A percentile compares a stretch with the other conserved stretches of the same genome.
phyloP scores from a whole-genome alignment of 257 asterid species.

The Nicotiana tomentosiformis region DNA sequence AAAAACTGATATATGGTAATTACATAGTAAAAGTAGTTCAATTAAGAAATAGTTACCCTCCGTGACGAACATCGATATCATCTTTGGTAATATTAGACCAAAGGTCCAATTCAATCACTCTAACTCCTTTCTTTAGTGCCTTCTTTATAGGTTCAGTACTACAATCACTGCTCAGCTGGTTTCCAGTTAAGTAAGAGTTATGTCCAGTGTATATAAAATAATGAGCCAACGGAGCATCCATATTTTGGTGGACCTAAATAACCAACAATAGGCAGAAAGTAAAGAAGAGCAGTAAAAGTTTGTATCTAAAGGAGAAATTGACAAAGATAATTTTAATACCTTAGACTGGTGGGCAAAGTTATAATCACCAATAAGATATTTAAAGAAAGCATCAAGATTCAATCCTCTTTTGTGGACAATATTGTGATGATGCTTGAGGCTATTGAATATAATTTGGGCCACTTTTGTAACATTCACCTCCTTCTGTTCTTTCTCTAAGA shows the following conservation, averaged over 20 bases:
- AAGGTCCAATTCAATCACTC: conserved; percentile 26
- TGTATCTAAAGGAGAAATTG: background rate
- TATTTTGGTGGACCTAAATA: conserved; percentile 21
- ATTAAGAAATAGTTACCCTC: conserved; percentile 11
- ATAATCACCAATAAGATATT: conserved; percentile 13
- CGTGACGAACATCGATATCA: conserved; percentile 17
- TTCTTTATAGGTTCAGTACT: conserved; percentile 16
- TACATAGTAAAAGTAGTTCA: too few species aligned
- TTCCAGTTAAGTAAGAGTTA: conserved; percentile 22
- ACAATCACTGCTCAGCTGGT: conserved; percentile 18
- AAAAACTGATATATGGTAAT: too few species aligned
- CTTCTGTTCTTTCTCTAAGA: conserved; percentile 9
- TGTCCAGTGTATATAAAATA: conserved; percentile 23
- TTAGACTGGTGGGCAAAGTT: conserved; percentile 1
- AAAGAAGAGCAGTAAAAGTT: too few species aligned
- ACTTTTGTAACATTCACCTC: conserved; percentile 6
- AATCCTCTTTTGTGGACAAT: conserved; percentile 10
- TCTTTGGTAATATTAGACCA: conserved; percentile 15
- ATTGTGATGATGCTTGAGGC: conserved; percentile 14
- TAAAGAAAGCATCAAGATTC: conserved; percentile 14
- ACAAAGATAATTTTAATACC: background rate
- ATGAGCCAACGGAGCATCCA: conserved; percentile 21
- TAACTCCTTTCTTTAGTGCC: conserved; percentile 22
- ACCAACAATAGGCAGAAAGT: background rate
- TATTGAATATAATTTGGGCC: conserved; percentile 7